Base-by-base conservation (phyloP, 2,329 filamentous ascomycete species). In the Fusarium veterinarium region DNA sequence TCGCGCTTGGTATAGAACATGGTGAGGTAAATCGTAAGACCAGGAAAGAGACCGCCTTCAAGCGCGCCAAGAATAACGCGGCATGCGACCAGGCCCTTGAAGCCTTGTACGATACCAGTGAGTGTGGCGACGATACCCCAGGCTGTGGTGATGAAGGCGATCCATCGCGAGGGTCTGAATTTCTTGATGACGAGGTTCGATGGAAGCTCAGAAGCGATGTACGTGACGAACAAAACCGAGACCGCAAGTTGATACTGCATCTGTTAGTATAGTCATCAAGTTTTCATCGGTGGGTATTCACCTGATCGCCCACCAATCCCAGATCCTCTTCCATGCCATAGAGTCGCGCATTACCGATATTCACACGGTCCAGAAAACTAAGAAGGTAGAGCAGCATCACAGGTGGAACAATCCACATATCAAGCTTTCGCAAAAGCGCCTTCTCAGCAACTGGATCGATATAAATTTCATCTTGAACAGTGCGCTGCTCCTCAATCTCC, bases 241-340 rank as follows among this genome's bases (percentile, higher is more conserved):
- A 80, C 78, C 2, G 77, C 77, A 19, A 73, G 72, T 76, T 92
- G 89, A 74, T 89, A 92, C 75, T 91, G 86, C 6, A 8, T 11
- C 1, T 17, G 37, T 38, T 11, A 35, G 44, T 1, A 35, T 5
- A 12, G 5, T 1, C 4, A 5, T 3, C 8, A 6, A 51, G 1
- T 3, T 2, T 30, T 23, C 13, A 16, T 17, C 3, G 5, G 4
- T 17, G 2, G 20, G 5, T 1, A 33, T 52, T 13, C 35, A 67
- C 64, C 37, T 68, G 65, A 49, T 87, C 86, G 5, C 87, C 86
- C 13, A 80, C 78, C 61, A 93, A 81, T 6, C 85, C 83, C 8
- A 93, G 83, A 70, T 92, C 90, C 64, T 87, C 82, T 76, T 92
- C 89, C 41, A 93, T 77, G 4, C 87, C 87, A 73, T 91, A 92